These are phyloP conservation scores for Kwoniella heveanensis DNA, from an alignment of 768 basidiomycete species.

Conservation along the genomic window DNA sequence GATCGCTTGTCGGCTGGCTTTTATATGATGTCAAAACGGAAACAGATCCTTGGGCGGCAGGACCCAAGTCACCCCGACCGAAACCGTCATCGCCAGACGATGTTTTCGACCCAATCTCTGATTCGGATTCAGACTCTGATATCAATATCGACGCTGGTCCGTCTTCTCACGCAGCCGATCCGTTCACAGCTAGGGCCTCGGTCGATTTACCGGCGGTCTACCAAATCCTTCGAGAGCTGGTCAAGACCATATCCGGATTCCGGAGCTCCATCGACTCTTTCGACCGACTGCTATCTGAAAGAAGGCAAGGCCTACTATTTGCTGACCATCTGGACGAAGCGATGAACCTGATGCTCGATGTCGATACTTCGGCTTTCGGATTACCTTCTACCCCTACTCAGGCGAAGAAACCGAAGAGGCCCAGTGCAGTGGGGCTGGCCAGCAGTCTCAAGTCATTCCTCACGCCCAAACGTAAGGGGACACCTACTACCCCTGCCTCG, in stretches of 20 bases:
- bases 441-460: constrained; percentile 59
- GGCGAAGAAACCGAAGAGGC: constrained; percentile 17
- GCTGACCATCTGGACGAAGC: constrained; percentile 91
- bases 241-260: constrained; percentile 78
- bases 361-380: constrained; percentile 57
- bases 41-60: constrained; percentile 21
- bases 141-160: not conserved
- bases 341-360: constrained; percentile 70
- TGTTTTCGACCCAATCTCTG: not conserved
- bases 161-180: constrained; percentile 60
- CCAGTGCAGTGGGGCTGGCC: constrained; percentile 13
- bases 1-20: constrained; percentile 86
- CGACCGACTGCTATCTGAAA: constrained; percentile 78
- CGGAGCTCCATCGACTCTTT: constrained; percentile 74
- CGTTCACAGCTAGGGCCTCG: constrained; percentile 69
- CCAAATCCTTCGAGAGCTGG: constrained; percentile 75
- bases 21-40: constrained; percentile 60
- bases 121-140: constrained; percentile 24
- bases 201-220: constrained; percentile 67
- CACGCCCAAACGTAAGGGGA: constrained; percentile 69
- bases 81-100: not conserved
- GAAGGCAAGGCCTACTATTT: constrained; percentile 84
- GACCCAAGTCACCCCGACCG: not conserved
- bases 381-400: constrained; percentile 12
- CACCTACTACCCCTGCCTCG: constrained; percentile 10